phyloP scores from a whole-genome alignment of 1,284 basidiomycete genomes.

The Sanghuangporus sanghuang region DNA sequence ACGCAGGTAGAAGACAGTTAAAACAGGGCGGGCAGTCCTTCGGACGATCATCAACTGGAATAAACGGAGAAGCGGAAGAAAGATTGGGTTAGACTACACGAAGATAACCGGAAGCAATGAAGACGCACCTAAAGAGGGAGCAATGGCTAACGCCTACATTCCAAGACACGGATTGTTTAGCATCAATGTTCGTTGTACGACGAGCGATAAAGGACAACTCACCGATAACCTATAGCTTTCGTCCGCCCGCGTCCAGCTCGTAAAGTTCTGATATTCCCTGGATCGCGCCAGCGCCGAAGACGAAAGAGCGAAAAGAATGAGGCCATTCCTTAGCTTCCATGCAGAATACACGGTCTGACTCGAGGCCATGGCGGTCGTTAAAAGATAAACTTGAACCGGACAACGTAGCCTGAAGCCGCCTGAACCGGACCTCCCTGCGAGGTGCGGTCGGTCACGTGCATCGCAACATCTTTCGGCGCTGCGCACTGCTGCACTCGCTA shows the following conservation, averaged over 20 bases:
- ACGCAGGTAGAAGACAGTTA: slow-evolving; percentile 80
- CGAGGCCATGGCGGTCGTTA: neutral
- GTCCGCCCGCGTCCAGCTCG: slow-evolving; percentile 11
- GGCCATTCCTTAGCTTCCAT: neutral
- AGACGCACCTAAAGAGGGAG: slow-evolving; percentile 2
- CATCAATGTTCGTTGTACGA: neutral
- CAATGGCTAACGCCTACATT: slow-evolving; percentile 8
- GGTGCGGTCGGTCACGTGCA: neutral
- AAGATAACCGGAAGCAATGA: neutral
- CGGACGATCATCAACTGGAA: slow-evolving; percentile 19
- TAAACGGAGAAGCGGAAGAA: neutral
- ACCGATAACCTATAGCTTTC: slow-evolving; percentile 16
- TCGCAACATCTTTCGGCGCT: neutral
- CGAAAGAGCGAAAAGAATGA: neutral
- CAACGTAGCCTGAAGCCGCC: neutral
- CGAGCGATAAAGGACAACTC: neutral
- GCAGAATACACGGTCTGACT: neutral
- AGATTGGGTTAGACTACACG: neutral
- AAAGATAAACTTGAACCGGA: neutral
- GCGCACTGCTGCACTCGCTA: too few relatives aligned
- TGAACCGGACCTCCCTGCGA: neutral
- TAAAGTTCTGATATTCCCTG: neutral
- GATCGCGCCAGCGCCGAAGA: neutral
- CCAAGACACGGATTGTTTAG: neutral
- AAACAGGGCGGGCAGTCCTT: slow-evolving; percentile 72